Percentiles rank a stretch among this genome's conserved stretches.
phyloP scores from a whole-genome alignment of 768 basidiomycete species.

The Chiua virens region DNA sequence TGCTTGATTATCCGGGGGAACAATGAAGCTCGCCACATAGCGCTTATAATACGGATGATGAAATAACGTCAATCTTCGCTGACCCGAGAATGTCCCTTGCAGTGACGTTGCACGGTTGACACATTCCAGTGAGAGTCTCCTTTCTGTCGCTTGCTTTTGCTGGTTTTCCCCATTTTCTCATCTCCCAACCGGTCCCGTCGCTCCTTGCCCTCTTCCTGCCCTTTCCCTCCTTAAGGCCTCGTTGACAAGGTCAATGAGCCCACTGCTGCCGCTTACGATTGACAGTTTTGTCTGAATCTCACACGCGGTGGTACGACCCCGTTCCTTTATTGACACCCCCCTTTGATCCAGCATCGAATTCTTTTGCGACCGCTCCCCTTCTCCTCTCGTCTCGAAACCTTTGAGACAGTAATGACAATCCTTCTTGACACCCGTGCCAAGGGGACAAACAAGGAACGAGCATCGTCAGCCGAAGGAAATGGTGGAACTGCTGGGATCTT shows the following conservation, averaged over 20 bases:
- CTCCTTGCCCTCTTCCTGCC: neutral
- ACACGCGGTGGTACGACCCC: conserved; percentile 17
- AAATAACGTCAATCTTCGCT: too few species aligned
- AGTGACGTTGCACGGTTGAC: neutral
- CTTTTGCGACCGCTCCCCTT: neutral
- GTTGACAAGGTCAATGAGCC: conserved; percentile 9
- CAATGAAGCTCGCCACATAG: too few species aligned
- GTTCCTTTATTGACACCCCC: neutral
- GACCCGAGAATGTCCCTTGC: too few species aligned
- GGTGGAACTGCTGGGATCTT: conserved; percentile 58
- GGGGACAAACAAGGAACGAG: conserved; percentile 11
- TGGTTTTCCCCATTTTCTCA: neutral
- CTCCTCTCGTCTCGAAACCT: neutral
- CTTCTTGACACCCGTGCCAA: conserved; percentile 3
- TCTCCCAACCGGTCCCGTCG: too few species aligned
- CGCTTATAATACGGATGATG: too few species aligned
- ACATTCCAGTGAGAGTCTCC: conserved; percentile 6
- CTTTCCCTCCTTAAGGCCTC: neutral
- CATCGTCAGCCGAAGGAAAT: conserved; percentile 36
- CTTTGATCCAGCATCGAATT: neutral
- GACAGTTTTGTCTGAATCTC: conserved; percentile 15
- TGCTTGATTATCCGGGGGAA: too few species aligned
- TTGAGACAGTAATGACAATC: conserved; percentile 11
- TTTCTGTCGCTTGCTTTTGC: conserved; percentile 1
- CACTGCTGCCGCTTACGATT: neutral